Evolutionary conservation across 108 stramenopile species (phyloP).

Genomic region (Craspedostauros australis): DNA sequence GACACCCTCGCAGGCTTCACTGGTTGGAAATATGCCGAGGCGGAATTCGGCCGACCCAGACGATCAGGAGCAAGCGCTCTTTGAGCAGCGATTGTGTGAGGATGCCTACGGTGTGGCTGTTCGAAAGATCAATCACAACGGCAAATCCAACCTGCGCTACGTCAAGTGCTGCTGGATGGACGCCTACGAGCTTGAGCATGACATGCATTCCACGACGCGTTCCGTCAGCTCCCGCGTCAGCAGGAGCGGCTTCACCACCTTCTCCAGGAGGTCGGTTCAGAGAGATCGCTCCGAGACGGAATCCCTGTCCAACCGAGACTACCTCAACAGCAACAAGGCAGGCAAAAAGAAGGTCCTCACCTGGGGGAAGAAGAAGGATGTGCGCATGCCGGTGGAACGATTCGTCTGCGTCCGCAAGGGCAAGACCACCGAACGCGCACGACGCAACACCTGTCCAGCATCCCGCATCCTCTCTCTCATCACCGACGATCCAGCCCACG

Average conservation of each 20-base stretch:
- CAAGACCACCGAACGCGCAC: constrained; percentile 74
- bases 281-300: too few species aligned
- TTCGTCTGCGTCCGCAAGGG: constrained; percentile 71
- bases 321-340: too few species aligned
- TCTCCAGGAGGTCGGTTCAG: too few species aligned
- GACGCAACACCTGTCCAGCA: constrained; percentile 46
- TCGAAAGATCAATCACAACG: constrained; percentile 80
- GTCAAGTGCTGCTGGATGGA: constrained; percentile 66
- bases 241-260: too few species aligned
- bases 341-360: constrained; percentile 38
- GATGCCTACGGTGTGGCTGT: constrained; percentile 77
- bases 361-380: constrained; percentile 85
- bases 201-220: too few species aligned
- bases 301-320: too few species aligned
- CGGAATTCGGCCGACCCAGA: constrained; percentile 16
- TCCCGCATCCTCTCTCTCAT: constrained; percentile 57
- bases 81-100: constrained; percentile 73
- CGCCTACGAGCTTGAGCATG: constrained; percentile 17
- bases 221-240: too few species aligned
- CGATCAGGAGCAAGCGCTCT: constrained; percentile 75
- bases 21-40: too few species aligned
- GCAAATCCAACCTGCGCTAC: constrained; percentile 73
- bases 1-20: too few species aligned
- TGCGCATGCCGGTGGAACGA: constrained; percentile 46
- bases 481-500: constrained; percentile 30